phyloP scores from a whole-genome alignment of 257 asterid species.

The Jacaranda mimosifolia region DNA sequence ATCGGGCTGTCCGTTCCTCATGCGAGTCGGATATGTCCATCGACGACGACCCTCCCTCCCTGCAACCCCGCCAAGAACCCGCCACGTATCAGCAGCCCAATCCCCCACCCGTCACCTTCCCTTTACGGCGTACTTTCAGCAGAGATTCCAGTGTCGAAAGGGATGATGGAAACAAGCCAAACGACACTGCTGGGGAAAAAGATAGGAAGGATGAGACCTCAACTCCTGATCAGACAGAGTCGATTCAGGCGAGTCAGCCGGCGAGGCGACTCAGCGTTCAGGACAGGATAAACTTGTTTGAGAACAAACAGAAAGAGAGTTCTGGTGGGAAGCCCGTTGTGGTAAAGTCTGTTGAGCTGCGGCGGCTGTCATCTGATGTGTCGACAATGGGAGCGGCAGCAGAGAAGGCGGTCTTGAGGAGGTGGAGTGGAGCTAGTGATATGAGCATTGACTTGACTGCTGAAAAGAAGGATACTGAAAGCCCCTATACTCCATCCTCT shows the following conservation, averaged over 20 bases:
- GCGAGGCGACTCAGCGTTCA: slow-evolving; percentile 76
- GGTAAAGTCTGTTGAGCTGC: slow-evolving; percentile 62
- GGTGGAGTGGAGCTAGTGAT: slow-evolving; percentile 90
- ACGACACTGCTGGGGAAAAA: slow-evolving; percentile 23
- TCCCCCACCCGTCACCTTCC: slow-evolving; percentile 26
- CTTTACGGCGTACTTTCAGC: slow-evolving; percentile 29
- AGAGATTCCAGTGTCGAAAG: slow-evolving; percentile 38
- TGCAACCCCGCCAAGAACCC: slow-evolving; percentile 38
- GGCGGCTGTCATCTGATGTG: slow-evolving; percentile 71
- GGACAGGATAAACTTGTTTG: slow-evolving; percentile 77
- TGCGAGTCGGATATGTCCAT: slow-evolving; percentile 58
- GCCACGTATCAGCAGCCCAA: slow-evolving; percentile 24
- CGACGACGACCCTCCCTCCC: slow-evolving; percentile 44
- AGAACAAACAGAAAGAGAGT: slow-evolving; percentile 80
- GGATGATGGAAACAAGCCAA: slow-evolving; percentile 33
- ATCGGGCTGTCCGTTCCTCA: slow-evolving; percentile 59
- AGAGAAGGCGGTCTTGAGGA: slow-evolving; percentile 66
- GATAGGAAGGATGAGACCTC: slow-evolving; percentile 40
- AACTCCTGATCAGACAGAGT: slow-evolving; percentile 43
- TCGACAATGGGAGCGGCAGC: slow-evolving; percentile 48
- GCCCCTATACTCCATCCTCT: slow-evolving; percentile 64
- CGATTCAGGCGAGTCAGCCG: slow-evolving; percentile 51
- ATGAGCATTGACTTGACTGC: slow-evolving; percentile 77
- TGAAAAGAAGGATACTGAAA: slow-evolving; percentile 70
- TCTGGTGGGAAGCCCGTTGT: slow-evolving; percentile 66